Percentiles rank a stretch among this genome's conserved stretches.
These are phyloP conservation scores for Madurella fahalii DNA, from an alignment of 2,329 filamentous ascomycete genomes.

Conservation along the genomic window DNA sequence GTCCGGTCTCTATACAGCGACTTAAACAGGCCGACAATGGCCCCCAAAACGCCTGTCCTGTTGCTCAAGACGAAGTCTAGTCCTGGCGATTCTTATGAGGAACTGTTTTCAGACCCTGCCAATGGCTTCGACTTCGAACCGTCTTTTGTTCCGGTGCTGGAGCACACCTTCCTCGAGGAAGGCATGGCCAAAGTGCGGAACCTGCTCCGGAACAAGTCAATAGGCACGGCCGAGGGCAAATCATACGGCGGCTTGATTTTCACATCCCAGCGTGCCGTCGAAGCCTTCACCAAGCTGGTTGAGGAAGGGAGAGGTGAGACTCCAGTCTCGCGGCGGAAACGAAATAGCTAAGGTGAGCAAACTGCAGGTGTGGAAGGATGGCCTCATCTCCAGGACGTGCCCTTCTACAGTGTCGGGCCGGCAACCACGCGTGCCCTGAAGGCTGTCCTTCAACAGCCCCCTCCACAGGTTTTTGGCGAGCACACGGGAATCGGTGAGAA, in stretches of 20 bases:
- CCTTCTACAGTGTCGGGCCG: constrained; percentile 74
- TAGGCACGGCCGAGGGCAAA: constrained; percentile 36
- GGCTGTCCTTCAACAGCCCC: constrained; percentile 47
- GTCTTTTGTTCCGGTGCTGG: constrained; percentile 70
- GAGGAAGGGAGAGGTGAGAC: constrained; percentile 44
- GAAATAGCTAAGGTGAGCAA: constrained; percentile 18
- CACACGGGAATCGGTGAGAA: constrained; percentile 82
- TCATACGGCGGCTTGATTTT: constrained; percentile 76
- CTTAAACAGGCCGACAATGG: constrained; percentile 8
- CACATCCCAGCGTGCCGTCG: constrained; percentile 78
- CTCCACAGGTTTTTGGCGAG: constrained; percentile 66
- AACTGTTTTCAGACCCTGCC: constrained; percentile 53
- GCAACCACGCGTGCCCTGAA: constrained; percentile 72
- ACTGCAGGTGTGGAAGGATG: constrained; percentile 31
- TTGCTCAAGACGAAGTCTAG: constrained; percentile 74
- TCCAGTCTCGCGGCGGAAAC: constrained; percentile 20
- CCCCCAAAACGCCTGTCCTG: constrained; percentile 52
- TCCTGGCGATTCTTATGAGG: constrained; percentile 68
- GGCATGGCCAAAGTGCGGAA: constrained; percentile 52
- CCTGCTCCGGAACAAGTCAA: constrained; percentile 43
- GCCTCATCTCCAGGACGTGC: constrained; percentile 54
- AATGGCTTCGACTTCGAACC: constrained; percentile 52
- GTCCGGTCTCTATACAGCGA: not conserved
- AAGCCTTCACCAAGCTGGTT: constrained; percentile 66
- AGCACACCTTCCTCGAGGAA: constrained; percentile 62